phyloP scores from a whole-genome alignment of 345 rosid genomes.

The Passiflora organensis region DNA sequence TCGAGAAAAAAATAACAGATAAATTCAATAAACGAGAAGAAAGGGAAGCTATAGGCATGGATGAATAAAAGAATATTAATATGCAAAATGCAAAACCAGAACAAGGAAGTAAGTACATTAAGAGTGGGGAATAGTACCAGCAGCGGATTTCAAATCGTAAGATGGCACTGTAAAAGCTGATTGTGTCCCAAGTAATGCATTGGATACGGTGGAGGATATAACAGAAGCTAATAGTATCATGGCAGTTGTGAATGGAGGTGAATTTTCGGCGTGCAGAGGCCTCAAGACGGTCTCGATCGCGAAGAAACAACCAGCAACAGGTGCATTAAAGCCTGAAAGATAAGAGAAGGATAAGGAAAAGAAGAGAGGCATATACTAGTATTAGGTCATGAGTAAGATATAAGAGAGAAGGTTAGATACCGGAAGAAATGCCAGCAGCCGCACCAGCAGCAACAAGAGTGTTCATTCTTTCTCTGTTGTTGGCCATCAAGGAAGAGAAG shows the following conservation, averaged over 20 bases:
- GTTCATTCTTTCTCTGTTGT: constrained; percentile 88
- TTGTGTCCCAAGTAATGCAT: constrained; percentile 78
- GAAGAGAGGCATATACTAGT: background rate
- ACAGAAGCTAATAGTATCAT: constrained; percentile 97
- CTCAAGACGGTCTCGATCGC: constrained; percentile 94
- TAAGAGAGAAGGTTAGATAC: constrained; percentile 23
- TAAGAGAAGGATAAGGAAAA: background rate
- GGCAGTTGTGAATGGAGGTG: constrained; percentile 96
- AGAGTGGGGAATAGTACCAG: constrained; percentile 45
- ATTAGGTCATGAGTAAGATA: no score
- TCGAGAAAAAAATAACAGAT: no score
- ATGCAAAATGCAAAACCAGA: background rate
- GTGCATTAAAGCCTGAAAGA: constrained; percentile 88
- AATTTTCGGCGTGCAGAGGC: constrained; percentile 88
- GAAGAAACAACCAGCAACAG: constrained; percentile 97
- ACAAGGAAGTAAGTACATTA: background rate
- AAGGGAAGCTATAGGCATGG: no score
- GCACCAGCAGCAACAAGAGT: constrained; percentile 99
- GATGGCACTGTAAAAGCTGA: constrained; percentile 91
- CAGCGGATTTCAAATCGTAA: constrained; percentile 96
- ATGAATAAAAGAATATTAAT: no score
- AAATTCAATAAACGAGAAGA: no score
- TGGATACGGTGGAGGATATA: constrained; percentile 91
- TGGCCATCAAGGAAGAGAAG: constrained; percentile 88
- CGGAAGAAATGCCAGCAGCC: constrained; percentile 96